phyloP scores from a whole-genome alignment of 1,284 basidiomycete species.

The Clitocybe nebularis region DNA sequence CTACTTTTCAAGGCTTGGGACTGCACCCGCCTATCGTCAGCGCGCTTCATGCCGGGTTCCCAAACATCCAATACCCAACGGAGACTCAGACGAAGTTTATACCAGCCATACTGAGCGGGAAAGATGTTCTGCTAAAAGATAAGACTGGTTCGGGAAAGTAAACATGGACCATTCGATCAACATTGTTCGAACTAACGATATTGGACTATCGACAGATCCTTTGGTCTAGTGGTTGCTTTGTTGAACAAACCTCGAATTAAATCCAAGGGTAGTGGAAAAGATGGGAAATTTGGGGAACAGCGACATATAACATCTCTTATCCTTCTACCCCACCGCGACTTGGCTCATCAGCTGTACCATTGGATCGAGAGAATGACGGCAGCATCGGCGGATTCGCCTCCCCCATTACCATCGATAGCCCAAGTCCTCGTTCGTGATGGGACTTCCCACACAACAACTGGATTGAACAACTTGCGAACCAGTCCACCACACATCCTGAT shows the following conservation, averaged over 20 bases:
- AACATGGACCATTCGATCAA: constrained; percentile 1
- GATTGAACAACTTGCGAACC: constrained; percentile 35
- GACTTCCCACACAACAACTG: constrained; percentile 28
- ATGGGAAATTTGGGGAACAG: constrained; percentile 11
- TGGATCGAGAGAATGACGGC: constrained; percentile 60
- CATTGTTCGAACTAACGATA: constrained; percentile 2
- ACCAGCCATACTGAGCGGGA: constrained; percentile 50
- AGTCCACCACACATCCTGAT: constrained; percentile 64
- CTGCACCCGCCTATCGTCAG: constrained; percentile 43
- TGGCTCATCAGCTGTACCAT: constrained; percentile 63
- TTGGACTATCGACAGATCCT: constrained; percentile 47
- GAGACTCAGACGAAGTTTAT: constrained; percentile 57
- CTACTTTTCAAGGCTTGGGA: constrained; percentile 48
- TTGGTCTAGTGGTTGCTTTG: constrained; percentile 62
- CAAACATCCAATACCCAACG: constrained; percentile 56
- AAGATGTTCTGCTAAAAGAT: constrained; percentile 65
- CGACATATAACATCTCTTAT: constrained; percentile 47
- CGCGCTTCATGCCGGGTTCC: constrained; percentile 56
- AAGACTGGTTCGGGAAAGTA: constrained; percentile 76
- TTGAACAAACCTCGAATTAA: constrained; percentile 48
- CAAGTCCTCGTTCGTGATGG: constrained; percentile 61
- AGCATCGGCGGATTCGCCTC: constrained; percentile 23
- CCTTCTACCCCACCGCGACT: constrained; percentile 71
- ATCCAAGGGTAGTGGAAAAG: constrained; percentile 18
- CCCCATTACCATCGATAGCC: constrained; percentile 38